Base-by-base conservation (phyloP, 768 basidiomycete species). In the Agrocybe chaxingu region DNA sequence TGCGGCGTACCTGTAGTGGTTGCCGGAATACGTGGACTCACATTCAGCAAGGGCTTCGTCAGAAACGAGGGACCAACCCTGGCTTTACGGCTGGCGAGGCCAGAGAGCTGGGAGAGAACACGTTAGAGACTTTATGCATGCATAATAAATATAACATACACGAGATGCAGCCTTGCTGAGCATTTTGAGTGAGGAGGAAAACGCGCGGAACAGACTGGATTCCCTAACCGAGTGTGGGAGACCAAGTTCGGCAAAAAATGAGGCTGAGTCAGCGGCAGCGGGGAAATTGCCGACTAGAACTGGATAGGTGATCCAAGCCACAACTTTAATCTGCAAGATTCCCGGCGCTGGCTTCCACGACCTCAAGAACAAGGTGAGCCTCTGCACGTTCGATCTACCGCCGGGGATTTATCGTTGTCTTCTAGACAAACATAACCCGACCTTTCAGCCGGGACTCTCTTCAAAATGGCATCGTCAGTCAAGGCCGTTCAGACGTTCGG, bases 401-500 rank as follows among this genome's bases (percentile, higher is more conserved):
- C 52, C 50, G 36, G 47, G 47, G 47, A 45, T 52, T 51, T 45
- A 52, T 52, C 34, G 48, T 54, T 13, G 35, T 42, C 51, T 37
- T 45, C 37, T 51, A 66, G 59, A 57, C 55, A 41, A 35, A 16
- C 51, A 42, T 60, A 53, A 55, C 52, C 61, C 59, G 60, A 57
- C 57, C 60, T 57, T 51, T 48, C 50, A 53, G 53, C 58, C 61
- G 59, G 63, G 59, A 60, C 58, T 64, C 62, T 55, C 60, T 58
- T 59, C 65, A 82, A 75, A 72, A 91, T 90, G 88, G 81, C 70
- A 58, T 72, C 85, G 61, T 79, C 87, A 66, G 71, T 73, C 58
- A 91, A 92, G 77, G 92, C 95, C 77, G 96, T 98, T 61, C 96
- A 98, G 71, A 96, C 92, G 57, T 98, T 98, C 76, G 96, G 96